Percentiles rank a stretch among this genome's conserved stretches.
These are phyloP conservation scores for Cordyceps pruinosa DNA, from an alignment of 2,329 filamentous ascomycete species.

Conservation along the genomic window DNA sequence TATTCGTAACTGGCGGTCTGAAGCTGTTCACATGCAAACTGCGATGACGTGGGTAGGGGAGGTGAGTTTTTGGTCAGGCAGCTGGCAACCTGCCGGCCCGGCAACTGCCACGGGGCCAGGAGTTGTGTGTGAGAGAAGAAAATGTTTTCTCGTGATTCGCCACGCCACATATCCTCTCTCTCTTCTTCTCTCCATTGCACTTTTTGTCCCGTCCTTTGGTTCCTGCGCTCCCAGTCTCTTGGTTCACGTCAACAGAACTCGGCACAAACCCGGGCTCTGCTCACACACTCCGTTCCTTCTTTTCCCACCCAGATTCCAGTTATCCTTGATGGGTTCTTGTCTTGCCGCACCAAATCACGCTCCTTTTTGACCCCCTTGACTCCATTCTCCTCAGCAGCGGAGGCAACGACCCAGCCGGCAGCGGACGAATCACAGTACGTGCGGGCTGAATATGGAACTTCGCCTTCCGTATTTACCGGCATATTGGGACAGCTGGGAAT, in stretches of 20 bases:
- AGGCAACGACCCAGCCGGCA: not conserved
- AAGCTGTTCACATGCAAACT: not conserved
- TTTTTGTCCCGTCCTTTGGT: slow-evolving; percentile 7
- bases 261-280: not conserved
- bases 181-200: not conserved
- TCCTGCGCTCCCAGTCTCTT: not conserved
- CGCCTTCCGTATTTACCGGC: not conserved
- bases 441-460: not conserved
- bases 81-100: slow-evolving; percentile 4
- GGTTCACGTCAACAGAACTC: not conserved
- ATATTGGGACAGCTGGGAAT: not conserved
- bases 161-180: not conserved
- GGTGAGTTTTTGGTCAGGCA: too few relatives aligned
- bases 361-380: not conserved
- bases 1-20: not conserved
- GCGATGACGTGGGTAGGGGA: not conserved
- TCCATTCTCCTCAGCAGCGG: not conserved
- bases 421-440: not conserved
- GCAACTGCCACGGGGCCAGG: slow-evolving; percentile 4
- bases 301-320: not conserved
- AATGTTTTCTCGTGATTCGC: not conserved
- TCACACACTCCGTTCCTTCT: slow-evolving; percentile 2
- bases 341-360: not conserved
- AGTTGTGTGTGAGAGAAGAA: not conserved
- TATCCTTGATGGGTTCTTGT: slow-evolving; percentile 8